Evolutionary conservation across 192 early-diverging fungal genomes (phyloP), one percentile per base, ranked within the genome.

Genomic region (Cetraspora pellucida): DNA sequence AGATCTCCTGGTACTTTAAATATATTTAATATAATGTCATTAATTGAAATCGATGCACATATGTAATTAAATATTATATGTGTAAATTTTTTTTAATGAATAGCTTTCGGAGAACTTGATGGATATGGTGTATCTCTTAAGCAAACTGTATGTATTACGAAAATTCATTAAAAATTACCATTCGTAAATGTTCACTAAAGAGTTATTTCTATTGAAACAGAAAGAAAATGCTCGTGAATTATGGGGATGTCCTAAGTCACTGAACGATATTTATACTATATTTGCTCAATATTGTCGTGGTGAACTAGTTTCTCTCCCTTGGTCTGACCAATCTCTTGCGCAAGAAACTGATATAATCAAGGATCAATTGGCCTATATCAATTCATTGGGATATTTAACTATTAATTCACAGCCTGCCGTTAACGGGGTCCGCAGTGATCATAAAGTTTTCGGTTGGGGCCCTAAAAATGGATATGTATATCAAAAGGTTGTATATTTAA

Each of bases 361-460:
- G 27, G 86, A 82, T 19, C 86, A 85, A 58, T 87, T 98, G 14
- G 87, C 86, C 25, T 82, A 82, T 25, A 83, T 95, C 55, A 97
- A 97, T 84, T 67, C 79, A 30, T 83, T 88, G 16, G 95, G 95
- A 0, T 96, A 91, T 86, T 87, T 97, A 81, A 94, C 97, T 7
- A 93, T 99, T 80, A 97, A 97, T 77, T 94, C 92, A 21, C 98
- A 99, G 85, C 98, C 97, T 57, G 93, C 96, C 43, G 91, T 99
- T 44, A 96, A 99, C 80, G 96, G 95, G 17, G 93, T 85, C 16
- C 78, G 80, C 16, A 95, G 93, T 59, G 81, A 86, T 45, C 90
- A 99, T 77, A 79, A 84, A 19, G 76, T 90, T 27, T 90, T 90
- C 79, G 98, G 98, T 43, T 99, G 98, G 98, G 98, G 98, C 23